Conservation (phyloP, 2,329 filamentous ascomycete species). For the Cladosporium sp. region DNA sequence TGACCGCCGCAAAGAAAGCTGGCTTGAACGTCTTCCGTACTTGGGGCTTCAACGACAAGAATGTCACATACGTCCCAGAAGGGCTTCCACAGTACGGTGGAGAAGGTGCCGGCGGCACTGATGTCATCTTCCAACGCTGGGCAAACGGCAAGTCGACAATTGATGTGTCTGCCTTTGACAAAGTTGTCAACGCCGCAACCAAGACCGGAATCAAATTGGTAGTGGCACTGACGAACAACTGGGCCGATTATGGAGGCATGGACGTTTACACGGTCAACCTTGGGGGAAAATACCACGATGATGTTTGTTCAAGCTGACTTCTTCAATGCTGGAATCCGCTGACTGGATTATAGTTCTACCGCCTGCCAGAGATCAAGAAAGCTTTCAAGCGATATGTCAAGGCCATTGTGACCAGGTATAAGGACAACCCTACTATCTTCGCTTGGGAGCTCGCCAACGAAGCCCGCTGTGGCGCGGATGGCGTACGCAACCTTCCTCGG, state of each 20-base stretch:
- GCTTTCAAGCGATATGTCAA: conserved; percentile 64
- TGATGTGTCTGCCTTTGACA: conserved; percentile 52
- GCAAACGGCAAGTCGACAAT: conserved; percentile 51
- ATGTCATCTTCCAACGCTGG: conserved; percentile 53
- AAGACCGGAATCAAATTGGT: conserved; percentile 56
- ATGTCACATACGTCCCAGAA: conserved; percentile 47
- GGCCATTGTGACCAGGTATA: conserved; percentile 61
- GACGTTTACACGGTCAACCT: conserved; percentile 61
- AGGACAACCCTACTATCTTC: conserved; percentile 60
- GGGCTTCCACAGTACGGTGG: conserved; percentile 57
- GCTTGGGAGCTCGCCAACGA: conserved; percentile 72
- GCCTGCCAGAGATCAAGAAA: conserved; percentile 22
- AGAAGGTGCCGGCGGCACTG: conserved; percentile 52
- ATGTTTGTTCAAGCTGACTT: conserved; percentile 35
- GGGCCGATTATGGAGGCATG: conserved; percentile 64
- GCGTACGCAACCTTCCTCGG: conserved; percentile 54
- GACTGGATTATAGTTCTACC: conserved; percentile 24
- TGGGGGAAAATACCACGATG: conserved; percentile 55
- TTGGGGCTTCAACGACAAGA: conserved; percentile 62
- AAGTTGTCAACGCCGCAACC: conserved; percentile 54
- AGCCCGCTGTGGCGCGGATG: conserved; percentile 63
- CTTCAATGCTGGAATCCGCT: not conserved
- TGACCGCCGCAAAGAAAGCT: conserved; percentile 51
- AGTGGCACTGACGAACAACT: conserved; percentile 59
- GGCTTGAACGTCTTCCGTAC: conserved; percentile 58